Base-by-base conservation (phyloP, 75 land plant genomes). In the Sequoiadendron giganteum region DNA sequence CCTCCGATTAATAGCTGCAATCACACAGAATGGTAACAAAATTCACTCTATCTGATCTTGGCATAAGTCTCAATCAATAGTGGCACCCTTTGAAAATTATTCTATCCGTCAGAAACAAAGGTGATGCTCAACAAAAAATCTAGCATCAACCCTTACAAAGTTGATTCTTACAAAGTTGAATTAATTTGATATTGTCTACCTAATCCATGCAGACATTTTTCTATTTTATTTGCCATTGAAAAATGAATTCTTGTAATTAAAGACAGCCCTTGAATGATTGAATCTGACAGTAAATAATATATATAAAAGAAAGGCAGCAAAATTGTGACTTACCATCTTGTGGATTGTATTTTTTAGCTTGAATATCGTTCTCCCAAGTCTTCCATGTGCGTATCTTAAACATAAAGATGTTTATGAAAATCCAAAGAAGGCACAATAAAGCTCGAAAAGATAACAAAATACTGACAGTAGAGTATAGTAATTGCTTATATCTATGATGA, bases 301-400 rank as follows among this genome's bases (percentile, higher is more conserved):
- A 34, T 32, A 72, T 25, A 88, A 43, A 16, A 86, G 52, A 16
- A 87, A 56, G 11, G 39, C 49, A 61, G 42, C 49, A 45, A 39
- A 42, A 28, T 45, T 83, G 25, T 49, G 32, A 42, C 83, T 42
- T 32, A 88, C 88, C 90, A 79, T 77, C 92, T 40, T 83, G 39
- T 40, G 42, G 19, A 42, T 89, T 72, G 28, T 88, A 84, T 55
- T 48, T 39, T 2, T 89, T 87, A 9, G 39, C 82, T 76, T 52
- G 81, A 55, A 90, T 88, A 54, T 85, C 88, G 21, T 85, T 84
- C 85, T 94, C 95, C 95, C 95, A 94, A 30, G 87, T 76, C 87
- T 85, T 93, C 95, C 95, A 94, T 48, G 61, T 87, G 1, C 89
- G 84, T 68, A 94, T 87, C 95, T 94, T 65, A 43, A 52, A 34